These are phyloP conservation scores for Massariosphaeria phaeospora DNA, from an alignment of 495 filamentous ascomycete species.

Conservation along the genomic window DNA sequence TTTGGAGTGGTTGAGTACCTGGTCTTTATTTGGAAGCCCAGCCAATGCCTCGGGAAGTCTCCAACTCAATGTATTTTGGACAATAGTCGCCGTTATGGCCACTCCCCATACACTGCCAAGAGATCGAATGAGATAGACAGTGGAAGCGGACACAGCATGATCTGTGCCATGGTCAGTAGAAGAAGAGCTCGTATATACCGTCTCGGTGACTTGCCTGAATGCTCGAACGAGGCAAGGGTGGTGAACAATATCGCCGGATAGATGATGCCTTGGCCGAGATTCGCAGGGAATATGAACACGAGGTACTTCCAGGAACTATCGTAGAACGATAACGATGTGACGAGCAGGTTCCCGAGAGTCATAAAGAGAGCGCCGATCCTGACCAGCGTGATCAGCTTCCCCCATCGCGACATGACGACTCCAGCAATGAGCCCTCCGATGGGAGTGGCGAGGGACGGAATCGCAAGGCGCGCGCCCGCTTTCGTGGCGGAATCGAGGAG, in stretches of 20 bases:
- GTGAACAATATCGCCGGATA: slow-evolving; percentile 61
- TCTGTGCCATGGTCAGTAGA: slow-evolving; percentile 42
- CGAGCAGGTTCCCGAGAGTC: slow-evolving; percentile 54
- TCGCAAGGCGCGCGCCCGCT: slow-evolving; percentile 54
- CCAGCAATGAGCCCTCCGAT: slow-evolving; percentile 58
- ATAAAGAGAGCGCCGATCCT: slow-evolving; percentile 54
- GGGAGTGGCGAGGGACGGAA: slow-evolving; percentile 59
- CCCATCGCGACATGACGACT: slow-evolving; percentile 62
- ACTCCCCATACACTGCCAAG: slow-evolving; percentile 62
- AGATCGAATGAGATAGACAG: slow-evolving; percentile 59
- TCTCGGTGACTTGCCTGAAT: slow-evolving; percentile 44
- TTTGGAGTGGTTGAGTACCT: slow-evolving; percentile 43
- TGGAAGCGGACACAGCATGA: slow-evolving; percentile 61
- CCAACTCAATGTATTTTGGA: slow-evolving; percentile 58
- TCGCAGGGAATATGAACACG: slow-evolving; percentile 59
- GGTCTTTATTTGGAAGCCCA: slow-evolving; percentile 56
- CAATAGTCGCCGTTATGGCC: slow-evolving; percentile 56
- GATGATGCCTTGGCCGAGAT: slow-evolving; percentile 59
- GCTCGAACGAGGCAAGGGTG: slow-evolving; percentile 58
- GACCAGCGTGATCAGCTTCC: slow-evolving; percentile 52
- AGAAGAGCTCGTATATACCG: neutral
- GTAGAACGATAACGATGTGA: slow-evolving; percentile 52
- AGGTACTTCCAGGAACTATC: slow-evolving; percentile 61
- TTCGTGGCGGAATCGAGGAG: slow-evolving; percentile 57
- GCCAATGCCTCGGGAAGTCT: slow-evolving; percentile 54